Base-by-base conservation (phyloP, 148 eudicot species). In the Cornus suecica region DNA sequence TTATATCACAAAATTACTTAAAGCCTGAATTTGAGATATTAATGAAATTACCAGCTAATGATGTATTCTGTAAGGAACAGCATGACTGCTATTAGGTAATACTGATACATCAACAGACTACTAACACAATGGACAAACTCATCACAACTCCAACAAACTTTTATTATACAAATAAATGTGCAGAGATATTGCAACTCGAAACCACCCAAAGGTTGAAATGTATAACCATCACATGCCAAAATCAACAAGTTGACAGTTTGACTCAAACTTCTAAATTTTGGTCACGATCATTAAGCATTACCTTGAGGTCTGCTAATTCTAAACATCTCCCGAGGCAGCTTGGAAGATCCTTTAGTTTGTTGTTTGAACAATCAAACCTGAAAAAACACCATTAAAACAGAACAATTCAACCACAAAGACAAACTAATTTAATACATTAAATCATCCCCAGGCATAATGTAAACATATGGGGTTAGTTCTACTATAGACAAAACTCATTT, bases 341-440 rank as follows among this genome's bases (percentile, higher is more conserved):
- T 23, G 99, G 98, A 32, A 96, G 89, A 81, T 79, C 85, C 56
- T 72, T 80, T 62, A 96, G 85, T 85, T 81, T 88, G 74, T 96
- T 96, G 79, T 87, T 91, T 71, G 99, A 96, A 80, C 99, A 96
- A 86, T 91, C 98, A 83, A 93, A 66, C 98, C 99, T 96, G 82
- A 20, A 73, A 22, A 25, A 76, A 73, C 42, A 52, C 34, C 58
- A 78, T 32, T 48, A 73, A 18, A 67, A 71, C 2, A 32, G 42
- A 79, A 25, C 27, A 13, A 31, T 45, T 68, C 63, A 79, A 51
- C 29, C 70, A 58, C 73, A 25, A 58, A 52, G 45, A 60, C 34
- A 23, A 22, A 34, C 65, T 3, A 66, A 18, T 8, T 29, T 54
- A 4, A 30, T 8, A 23, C 71, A 66, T 7, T 8, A 29, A 52